A percentile compares a stretch with the other conserved stretches of the same genome.
phyloP scores from a whole-genome alignment of 1,284 basidiomycete genomes.

The Ustilago esculenta region DNA sequence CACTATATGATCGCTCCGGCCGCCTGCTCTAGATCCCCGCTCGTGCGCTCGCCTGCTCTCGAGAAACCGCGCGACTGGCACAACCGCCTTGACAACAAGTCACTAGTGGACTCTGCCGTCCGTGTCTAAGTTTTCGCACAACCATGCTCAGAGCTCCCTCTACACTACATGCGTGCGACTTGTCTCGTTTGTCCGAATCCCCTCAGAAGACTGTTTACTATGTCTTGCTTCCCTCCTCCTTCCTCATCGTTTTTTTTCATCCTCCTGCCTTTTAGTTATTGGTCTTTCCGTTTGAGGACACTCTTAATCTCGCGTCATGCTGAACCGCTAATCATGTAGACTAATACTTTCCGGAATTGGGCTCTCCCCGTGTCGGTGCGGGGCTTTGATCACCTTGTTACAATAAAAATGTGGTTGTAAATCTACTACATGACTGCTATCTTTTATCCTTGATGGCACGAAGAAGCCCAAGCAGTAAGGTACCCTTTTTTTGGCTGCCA shows the following conservation, averaged over 20 bases:
- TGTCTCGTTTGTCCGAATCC: too few relatives aligned
- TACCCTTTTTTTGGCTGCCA: too few relatives aligned
- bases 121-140: conserved; percentile 12
- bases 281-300: too few relatives aligned
- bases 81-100: conserved; percentile 29
- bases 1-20: conserved; percentile 18
- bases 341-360: neutral
- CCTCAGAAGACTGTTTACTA: too few relatives aligned
- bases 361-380: neutral
- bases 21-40: conserved; percentile 8
- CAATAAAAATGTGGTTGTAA: too few relatives aligned
- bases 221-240: too few relatives aligned
- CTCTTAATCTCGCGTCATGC: conserved; percentile 1
- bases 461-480: too few relatives aligned
- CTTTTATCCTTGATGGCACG: too few relatives aligned
- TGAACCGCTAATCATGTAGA: conserved; percentile 17
- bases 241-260: neutral
- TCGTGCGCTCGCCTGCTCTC: conserved; percentile 7
- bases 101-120: conserved; percentile 28
- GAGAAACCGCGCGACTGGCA: conserved; percentile 38
- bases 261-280: neutral
- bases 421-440: too few relatives aligned
- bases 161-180: too few relatives aligned
- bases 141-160: too few relatives aligned
- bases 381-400: conserved; percentile 2